phyloP scores from a whole-genome alignment of 2,329 filamentous ascomycete genomes.

The Phyllosticta citrichinensis region DNA sequence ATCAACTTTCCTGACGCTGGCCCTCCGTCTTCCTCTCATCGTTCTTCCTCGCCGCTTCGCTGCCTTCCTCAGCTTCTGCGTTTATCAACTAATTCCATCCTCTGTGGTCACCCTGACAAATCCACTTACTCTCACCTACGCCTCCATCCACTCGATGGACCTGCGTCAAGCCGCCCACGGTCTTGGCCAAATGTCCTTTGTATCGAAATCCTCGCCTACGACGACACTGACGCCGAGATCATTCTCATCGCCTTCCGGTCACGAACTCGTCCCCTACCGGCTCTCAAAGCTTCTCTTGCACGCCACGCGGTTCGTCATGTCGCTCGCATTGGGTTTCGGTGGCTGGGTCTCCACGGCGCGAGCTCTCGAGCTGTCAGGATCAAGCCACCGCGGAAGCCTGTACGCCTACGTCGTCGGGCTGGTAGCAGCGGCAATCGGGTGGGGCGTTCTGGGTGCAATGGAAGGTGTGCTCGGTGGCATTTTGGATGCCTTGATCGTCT shows the following conservation, averaged over 20 bases:
- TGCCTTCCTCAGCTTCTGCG: slow-evolving; percentile 57
- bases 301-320: slow-evolving; percentile 84
- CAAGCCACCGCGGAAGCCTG: slow-evolving; percentile 58
- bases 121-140: slow-evolving; percentile 83
- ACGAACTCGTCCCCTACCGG: slow-evolving; percentile 71
- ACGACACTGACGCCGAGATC: slow-evolving; percentile 46
- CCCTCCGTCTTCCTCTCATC: slow-evolving; percentile 76
- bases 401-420: slow-evolving; percentile 93
- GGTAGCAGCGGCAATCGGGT: slow-evolving; percentile 88
- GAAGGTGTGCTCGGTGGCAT: slow-evolving; percentile 81
- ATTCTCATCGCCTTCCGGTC: slow-evolving; percentile 29
- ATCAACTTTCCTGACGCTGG: slow-evolving; percentile 69
- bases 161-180: slow-evolving; percentile 68
- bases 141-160: slow-evolving; percentile 83
- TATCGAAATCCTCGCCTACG: slow-evolving; percentile 62
- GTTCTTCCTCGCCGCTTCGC: slow-evolving; percentile 69
- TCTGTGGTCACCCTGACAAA: slow-evolving; percentile 81
- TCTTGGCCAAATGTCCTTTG: slow-evolving; percentile 70
- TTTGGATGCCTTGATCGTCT: slow-evolving; percentile 79
- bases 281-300: slow-evolving; percentile 87
- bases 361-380: slow-evolving; percentile 53
- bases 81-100: slow-evolving; percentile 73
- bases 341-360: slow-evolving; percentile 94
- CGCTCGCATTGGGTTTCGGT: slow-evolving; percentile 77
- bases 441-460: slow-evolving; percentile 83